Base-by-base conservation (phyloP, 2,329 filamentous ascomycete species). In the Cladosporium sp. region DNA sequence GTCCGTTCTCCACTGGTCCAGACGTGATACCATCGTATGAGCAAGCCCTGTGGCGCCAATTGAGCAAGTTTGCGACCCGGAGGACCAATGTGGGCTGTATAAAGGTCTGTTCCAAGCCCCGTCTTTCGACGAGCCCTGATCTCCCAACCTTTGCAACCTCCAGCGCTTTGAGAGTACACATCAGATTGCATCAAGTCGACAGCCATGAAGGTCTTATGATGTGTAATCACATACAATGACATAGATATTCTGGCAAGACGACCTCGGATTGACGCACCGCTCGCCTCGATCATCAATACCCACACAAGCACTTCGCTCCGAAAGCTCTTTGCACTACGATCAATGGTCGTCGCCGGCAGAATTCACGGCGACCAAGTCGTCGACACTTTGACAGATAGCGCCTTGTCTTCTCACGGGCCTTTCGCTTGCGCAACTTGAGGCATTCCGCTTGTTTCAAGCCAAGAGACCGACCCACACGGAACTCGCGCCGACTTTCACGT, bases 401-500 rank as follows among this genome's bases (percentile, higher is more conserved):
- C 29, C 26, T 3, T 55, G 52, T 12, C 11, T 12, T 33, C 28
- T 53, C 10, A 29, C 50, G 50, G 50, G 18, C 50, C 29, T 14
- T 26, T 63, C 61, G 61, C 50, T 52, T 62, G 46, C 59, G 28
- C 21, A 12, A 28, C 18, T 26, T 63, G 60, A 63, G 12, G 50
- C 60, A 26, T 40, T 23, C 29, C 50, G 37, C 50, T 49, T 26
- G 61, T 56, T 40, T 56, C 61, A 46, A 33, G 61, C 61, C 61
- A 63, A 63, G 50, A 29, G 23, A n/a, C 16, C 31, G 49, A 50
- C 46, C 60, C 60, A 62, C 60, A 21, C n/a, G 44, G 59, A 21
- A 53, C 29, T 7, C 31, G 60, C 44, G 60, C 33, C 23, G 61
- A 63, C 61, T 56, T 56, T 63, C 61, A 63, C 35, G 61, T 31